phyloP scores from a whole-genome alignment of 2,329 filamentous ascomycete species.

The Hymenoscyphus repandus region DNA sequence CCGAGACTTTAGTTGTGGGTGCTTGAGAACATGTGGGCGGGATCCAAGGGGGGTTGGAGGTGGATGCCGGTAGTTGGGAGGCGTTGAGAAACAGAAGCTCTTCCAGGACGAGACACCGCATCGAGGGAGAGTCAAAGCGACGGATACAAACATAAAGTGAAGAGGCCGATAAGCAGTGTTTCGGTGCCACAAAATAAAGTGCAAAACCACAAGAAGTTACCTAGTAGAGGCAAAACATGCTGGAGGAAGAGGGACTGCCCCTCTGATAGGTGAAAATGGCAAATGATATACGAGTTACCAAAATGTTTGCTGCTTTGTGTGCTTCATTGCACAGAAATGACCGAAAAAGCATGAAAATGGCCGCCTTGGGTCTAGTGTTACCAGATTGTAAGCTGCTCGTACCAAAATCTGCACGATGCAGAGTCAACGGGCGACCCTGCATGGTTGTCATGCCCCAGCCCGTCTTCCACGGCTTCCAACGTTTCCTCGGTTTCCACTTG shows the following conservation, averaged over 20 bases:
- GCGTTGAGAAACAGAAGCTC: not conserved
- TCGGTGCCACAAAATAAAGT: no score
- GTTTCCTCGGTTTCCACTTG: no score
- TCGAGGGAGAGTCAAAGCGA: not conserved
- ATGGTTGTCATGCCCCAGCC: not conserved
- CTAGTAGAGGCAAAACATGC: no score
- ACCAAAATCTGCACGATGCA: not conserved
- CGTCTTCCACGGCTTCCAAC: not conserved
- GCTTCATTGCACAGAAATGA: not conserved
- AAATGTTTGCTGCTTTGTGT: no score
- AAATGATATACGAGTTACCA: no score
- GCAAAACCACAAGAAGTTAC: no score
- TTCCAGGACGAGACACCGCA: not conserved
- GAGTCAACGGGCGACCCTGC: constrained; percentile 5
- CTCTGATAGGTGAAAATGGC: no score
- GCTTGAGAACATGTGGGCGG: not conserved
- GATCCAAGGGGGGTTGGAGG: not conserved
- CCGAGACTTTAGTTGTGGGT: not conserved
- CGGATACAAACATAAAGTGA: not conserved
- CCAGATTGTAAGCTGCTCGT: not conserved
- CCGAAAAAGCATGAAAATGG: not conserved
- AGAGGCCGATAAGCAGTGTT: not conserved
- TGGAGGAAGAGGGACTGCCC: no score
- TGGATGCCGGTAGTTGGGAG: constrained; percentile 4
- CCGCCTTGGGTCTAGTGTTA: not conserved